These are phyloP conservation scores for Triticum dicoccoides DNA, from an alignment of 176 grass and related monocot genomes.

Conservation along the genomic window DNA sequence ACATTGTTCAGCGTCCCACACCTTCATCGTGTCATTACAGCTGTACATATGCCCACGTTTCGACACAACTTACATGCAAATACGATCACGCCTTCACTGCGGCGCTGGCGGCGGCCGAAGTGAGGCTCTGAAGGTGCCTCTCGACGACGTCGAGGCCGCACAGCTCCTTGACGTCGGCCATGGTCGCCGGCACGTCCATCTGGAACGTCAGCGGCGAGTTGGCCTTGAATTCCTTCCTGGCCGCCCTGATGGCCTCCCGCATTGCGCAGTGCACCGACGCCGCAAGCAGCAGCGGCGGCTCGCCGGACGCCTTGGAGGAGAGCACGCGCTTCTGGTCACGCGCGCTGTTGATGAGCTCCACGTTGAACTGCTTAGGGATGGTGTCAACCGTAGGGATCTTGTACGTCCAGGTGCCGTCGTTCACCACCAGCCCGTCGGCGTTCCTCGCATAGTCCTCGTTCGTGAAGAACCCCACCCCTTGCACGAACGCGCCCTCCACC, in stretches of 20 bases:
- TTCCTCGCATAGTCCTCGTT: constrained; percentile 68
- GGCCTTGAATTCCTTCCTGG: constrained; percentile 45
- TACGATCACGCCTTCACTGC: neutral
- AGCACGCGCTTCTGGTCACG: constrained; percentile 64
- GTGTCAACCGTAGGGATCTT: constrained; percentile 83
- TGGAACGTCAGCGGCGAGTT: constrained; percentile 49
- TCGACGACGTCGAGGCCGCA: constrained; percentile 86
- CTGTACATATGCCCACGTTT: neutral
- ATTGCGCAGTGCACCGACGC: constrained; percentile 86
- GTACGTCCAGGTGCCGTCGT: constrained; percentile 84
- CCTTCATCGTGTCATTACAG: neutral
- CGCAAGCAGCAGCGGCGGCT: constrained; percentile 84
- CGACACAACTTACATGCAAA: neutral
- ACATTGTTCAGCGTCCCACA: neutral
- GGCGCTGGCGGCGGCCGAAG: neutral
- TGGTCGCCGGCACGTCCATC: constrained; percentile 81
- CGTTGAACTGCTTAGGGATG: constrained; percentile 77
- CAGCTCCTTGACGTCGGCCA: constrained; percentile 83
- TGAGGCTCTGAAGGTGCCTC: constrained; percentile 64
- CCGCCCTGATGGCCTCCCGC: constrained; percentile 82
- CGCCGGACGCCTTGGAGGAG: constrained; percentile 87
- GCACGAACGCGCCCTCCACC: constrained; percentile 72
- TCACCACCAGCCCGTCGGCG: constrained; percentile 61
- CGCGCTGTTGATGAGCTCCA: constrained; percentile 66
- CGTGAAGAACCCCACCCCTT: constrained; percentile 81